phyloP scores from a whole-genome alignment of 768 basidiomycete species.

The Chiua virens region DNA sequence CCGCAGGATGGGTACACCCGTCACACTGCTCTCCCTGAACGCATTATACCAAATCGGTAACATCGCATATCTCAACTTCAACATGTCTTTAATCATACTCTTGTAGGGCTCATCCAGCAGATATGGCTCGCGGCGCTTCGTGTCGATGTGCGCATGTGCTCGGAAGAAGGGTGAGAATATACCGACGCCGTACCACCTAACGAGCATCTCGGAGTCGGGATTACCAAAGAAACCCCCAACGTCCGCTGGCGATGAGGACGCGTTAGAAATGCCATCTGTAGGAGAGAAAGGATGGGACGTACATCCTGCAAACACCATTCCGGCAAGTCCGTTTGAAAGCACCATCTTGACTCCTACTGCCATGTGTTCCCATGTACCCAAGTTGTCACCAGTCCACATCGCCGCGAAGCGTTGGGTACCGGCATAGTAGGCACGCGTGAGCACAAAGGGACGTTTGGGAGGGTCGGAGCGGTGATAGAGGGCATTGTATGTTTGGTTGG shows the following conservation, averaged over 20 bases:
- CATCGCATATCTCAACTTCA: slow-evolving; percentile 82
- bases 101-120: slow-evolving; percentile 89
- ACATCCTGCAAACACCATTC: slow-evolving; percentile 93
- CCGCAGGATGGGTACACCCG: slow-evolving; percentile 83
- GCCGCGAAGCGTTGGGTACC: slow-evolving; percentile 96
- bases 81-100: slow-evolving; percentile 71
- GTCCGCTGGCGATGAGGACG: slow-evolving; percentile 64
- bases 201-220: slow-evolving; percentile 90
- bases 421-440: slow-evolving; percentile 92
- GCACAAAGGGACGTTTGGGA: slow-evolving; percentile 87
- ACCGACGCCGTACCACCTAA: slow-evolving; percentile 97
- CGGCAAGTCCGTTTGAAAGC: slow-evolving; percentile 81
- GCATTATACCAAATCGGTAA: slow-evolving; percentile 98
- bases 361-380: slow-evolving; percentile 98
- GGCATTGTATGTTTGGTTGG: slow-evolving; percentile 81
- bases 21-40: slow-evolving; percentile 83
- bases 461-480: slow-evolving; percentile 72
- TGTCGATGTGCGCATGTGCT: slow-evolving; percentile 97
- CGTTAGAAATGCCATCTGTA: background rate
- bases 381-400: slow-evolving; percentile 99
- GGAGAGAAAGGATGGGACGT: slow-evolving; percentile 4
- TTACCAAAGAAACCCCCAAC: slow-evolving; percentile 99
- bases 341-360: slow-evolving; percentile 92
- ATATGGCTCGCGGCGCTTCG: slow-evolving; percentile 96
- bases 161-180: slow-evolving; percentile 97